These are phyloP conservation scores for Podospora australis DNA, from an alignment of 495 filamentous ascomycete species.

Conservation along the genomic window DNA sequence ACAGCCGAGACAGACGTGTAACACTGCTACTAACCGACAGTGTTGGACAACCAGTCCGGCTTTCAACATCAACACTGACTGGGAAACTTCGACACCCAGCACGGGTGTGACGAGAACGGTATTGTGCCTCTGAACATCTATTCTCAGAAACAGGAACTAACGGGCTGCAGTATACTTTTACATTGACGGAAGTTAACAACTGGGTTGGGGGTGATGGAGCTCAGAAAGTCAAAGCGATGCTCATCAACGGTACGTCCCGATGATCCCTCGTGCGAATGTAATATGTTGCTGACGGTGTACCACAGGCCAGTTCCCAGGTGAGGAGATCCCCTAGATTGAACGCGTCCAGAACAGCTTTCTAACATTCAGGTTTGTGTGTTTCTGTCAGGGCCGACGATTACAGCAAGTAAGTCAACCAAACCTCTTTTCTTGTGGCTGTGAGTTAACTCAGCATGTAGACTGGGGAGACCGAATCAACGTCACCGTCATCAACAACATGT, in stretches of 20 bases:
- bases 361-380: neutral
- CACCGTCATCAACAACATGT: conserved; percentile 47
- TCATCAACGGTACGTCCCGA: conserved; percentile 33
- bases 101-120: conserved; percentile 24
- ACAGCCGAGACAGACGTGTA: conserved; percentile 24
- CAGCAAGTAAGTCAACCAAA: conserved; percentile 26
- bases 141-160: neutral
- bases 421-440: too few species aligned
- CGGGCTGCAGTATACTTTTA: conserved; percentile 31
- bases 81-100: conserved; percentile 21
- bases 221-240: conserved; percentile 33
- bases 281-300: neutral
- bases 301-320: conserved; percentile 28
- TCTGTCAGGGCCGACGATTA: conserved; percentile 48
- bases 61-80: conserved; percentile 34
- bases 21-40: conserved; percentile 29
- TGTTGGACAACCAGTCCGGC: conserved; percentile 29
- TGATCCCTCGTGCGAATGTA: conserved; percentile 16
- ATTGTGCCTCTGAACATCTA: neutral
- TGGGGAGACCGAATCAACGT: conserved; percentile 56
- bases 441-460: too few species aligned
- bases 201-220: conserved; percentile 41
- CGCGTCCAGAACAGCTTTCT: too few species aligned
- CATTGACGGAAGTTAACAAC: conserved; percentile 28
- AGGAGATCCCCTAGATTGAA: too few species aligned